Base-by-base conservation (phyloP, 75 land plant species). In the Ceratopteris richardii region DNA sequence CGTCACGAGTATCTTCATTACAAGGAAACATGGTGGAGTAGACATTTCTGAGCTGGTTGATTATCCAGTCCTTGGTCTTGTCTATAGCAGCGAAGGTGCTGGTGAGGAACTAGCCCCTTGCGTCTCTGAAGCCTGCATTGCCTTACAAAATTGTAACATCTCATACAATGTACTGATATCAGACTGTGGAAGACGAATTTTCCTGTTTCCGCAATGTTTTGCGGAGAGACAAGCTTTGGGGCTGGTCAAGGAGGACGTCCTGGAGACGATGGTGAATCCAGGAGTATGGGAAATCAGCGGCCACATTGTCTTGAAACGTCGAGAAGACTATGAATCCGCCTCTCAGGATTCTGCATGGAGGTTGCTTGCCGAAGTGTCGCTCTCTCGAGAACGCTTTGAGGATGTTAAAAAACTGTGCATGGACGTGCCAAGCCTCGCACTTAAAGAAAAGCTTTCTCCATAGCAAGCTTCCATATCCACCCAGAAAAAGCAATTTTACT, bases 141-240 rank as follows among this genome's bases (percentile, higher is more conserved):
- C 70, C 36, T 82, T 93, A 9, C 90, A 93, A 62, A 76, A 77
- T 0, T 61, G 69, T 58, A 85, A 93, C 62, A 76, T 82, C 6
- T 95, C 98, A 22, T 88, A 21, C 69, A 93, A 93, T 61, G 77
- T 93, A 10, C 82, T 93, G 39, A 88, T 93, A 11, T 37, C 90
- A 29, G 90, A 88, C 54, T 70, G 72, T 68, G 98, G 98, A 29
- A 61, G 53, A 47, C 25, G 77, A 2, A 64, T 93, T 21, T 93
- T 80, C 64, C 69, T 93, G 41, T 73, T 93, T 23, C 90, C 86
- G 23, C 95, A 90, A 54, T 67, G 75, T 41, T 72, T 55, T 56
- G 71, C 75, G 21, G 75, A 72, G 46, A 54, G 31, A 22, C 60
- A 61, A 54, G 58, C 75, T 14, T 63, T 55, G 14, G 65, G 71